These are phyloP conservation scores for Protomyces macrosporus DNA, from an alignment of 1,139 yeast genomes.

Conservation along the genomic window DNA sequence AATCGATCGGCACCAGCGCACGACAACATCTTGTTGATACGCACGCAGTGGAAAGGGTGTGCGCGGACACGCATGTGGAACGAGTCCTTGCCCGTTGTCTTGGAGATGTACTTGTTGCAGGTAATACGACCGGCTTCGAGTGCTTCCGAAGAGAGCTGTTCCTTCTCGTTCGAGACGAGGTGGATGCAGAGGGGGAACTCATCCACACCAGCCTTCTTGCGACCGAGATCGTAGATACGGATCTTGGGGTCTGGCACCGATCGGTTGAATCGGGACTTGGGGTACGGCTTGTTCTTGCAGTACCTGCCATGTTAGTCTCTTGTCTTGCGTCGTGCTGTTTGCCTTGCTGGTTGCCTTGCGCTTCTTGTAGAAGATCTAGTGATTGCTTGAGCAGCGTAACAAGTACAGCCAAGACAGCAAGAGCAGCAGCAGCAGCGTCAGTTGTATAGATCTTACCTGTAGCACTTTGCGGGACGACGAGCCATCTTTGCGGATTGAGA, in stretches of 20 bases:
- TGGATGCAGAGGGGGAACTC: slow-evolving; percentile 99
- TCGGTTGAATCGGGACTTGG: slow-evolving; percentile 99
- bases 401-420: too few species aligned
- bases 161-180: slow-evolving; percentile 98
- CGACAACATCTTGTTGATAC: slow-evolving; percentile 99
- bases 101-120: slow-evolving; percentile 99
- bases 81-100: slow-evolving; percentile 95
- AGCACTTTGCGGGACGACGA: slow-evolving; percentile 99
- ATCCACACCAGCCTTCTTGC: slow-evolving; percentile 99
- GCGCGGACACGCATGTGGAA: slow-evolving; percentile 99
- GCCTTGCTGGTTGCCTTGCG: too few species aligned
- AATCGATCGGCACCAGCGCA: slow-evolving; percentile 99
- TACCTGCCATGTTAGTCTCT: slow-evolving; percentile 47
- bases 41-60: slow-evolving; percentile 99
- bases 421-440: too few species aligned
- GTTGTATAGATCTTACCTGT: slow-evolving; percentile 46
- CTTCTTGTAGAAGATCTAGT: too few species aligned
- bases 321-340: too few species aligned
- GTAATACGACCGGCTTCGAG: slow-evolving; percentile 99
- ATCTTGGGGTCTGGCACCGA: slow-evolving; percentile 99
- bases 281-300: slow-evolving; percentile 99
- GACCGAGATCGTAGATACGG: slow-evolving; percentile 98
- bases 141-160: slow-evolving; percentile 99
- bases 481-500: slow-evolving; percentile 67
- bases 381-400: too few species aligned